These are phyloP conservation scores for Penicillium sp. DNA, from an alignment of 2,329 filamentous ascomycete genomes.

Conservation along the genomic window DNA sequence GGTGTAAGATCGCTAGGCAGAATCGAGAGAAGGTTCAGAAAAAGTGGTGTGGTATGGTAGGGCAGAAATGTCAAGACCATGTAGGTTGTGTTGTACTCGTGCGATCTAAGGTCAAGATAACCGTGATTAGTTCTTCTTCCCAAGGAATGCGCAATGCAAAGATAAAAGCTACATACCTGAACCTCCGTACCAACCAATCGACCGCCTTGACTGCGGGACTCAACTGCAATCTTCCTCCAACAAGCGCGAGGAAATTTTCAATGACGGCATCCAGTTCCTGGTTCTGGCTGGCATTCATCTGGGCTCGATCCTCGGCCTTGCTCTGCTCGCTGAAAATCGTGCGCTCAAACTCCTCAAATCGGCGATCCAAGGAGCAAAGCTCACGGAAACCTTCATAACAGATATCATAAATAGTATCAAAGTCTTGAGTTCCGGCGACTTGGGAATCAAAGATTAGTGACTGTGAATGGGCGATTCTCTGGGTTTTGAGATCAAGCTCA, in stretches of 20 bases:
- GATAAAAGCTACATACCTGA: constrained; percentile 60
- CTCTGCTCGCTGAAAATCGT: constrained; percentile 94
- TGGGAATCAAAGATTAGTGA: constrained; percentile 90
- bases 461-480: constrained; percentile 88
- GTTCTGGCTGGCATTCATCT: constrained; percentile 82
- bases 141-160: not conserved
- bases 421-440: constrained; percentile 83
- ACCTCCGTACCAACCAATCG: constrained; percentile 92
- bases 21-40: constrained; percentile 83
- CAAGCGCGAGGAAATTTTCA: constrained; percentile 78
- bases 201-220: constrained; percentile 87
- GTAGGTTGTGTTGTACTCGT: constrained; percentile 81
- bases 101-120: constrained; percentile 60
- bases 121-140: not conserved
- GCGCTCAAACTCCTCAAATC: constrained; percentile 71
- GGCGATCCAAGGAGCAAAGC: constrained; percentile 78
- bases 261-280: constrained; percentile 74
- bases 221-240: constrained; percentile 73
- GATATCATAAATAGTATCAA: constrained; percentile 82
- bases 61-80: constrained; percentile 86
- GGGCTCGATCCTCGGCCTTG: constrained; percentile 79
- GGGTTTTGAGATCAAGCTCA: constrained; percentile 87
- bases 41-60: constrained; percentile 83
- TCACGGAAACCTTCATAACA: constrained; percentile 90
- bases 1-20: constrained; percentile 71